Evolutionary conservation across 78 protist genomes (phyloP).

Genomic region (Tieghemostelium lacteum): DNA sequence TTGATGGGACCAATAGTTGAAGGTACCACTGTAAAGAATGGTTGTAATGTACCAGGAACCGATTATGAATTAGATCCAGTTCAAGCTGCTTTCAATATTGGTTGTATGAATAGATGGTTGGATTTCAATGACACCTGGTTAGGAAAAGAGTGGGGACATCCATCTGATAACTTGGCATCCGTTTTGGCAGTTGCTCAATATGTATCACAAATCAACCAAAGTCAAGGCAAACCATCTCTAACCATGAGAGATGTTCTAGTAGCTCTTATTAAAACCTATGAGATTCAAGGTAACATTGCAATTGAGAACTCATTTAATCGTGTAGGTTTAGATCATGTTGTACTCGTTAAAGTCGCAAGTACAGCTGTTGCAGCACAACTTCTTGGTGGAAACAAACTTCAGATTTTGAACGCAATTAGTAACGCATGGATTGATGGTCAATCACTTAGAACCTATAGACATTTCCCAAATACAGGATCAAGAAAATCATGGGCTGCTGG

Average conservation of each 20-base stretch:
- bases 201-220: neutral
- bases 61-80: constrained; percentile 78
- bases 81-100: constrained; percentile 76
- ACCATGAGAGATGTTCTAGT: constrained; percentile 57
- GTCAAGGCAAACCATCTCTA: constrained; percentile 15
- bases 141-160: constrained; percentile 84
- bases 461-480: constrained; percentile 82
- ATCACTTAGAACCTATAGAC: constrained; percentile 79
- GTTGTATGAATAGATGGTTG: constrained; percentile 78
- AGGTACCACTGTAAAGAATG: constrained; percentile 47
- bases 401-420: constrained; percentile 70
- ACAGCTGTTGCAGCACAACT: constrained; percentile 64
- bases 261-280: constrained; percentile 74
- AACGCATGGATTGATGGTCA: constrained; percentile 82
- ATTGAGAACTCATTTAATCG: constrained; percentile 79
- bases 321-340: constrained; percentile 85
- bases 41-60: constrained; percentile 83
- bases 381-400: constrained; percentile 67
- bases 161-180: constrained; percentile 77
- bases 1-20: constrained; percentile 76
- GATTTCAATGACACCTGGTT: constrained; percentile 84
- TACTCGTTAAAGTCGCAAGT: constrained; percentile 81
- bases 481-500: constrained; percentile 88
- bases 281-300: constrained; percentile 81
- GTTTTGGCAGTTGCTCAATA: constrained; percentile 60